Evolutionary conservation across 2,329 filamentous ascomycete species (phyloP).

Genomic region (Cladophialophora yegresii): DNA sequence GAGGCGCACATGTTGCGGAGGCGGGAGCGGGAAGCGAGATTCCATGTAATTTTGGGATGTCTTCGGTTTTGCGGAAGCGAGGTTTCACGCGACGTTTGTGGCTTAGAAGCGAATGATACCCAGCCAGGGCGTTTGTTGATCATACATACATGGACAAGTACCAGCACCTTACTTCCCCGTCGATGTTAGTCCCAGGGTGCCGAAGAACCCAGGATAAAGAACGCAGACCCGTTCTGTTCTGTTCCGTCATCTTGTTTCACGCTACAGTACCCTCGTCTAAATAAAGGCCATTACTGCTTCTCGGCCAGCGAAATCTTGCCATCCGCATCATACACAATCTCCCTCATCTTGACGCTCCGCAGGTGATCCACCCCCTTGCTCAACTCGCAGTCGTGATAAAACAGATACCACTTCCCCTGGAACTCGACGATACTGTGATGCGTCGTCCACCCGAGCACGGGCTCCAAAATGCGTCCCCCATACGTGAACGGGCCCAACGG

Average conservation of each 20-base stretch:
- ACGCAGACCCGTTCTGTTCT: too few species aligned
- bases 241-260: background rate
- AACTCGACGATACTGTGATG: conserved; percentile 79
- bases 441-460: conserved; percentile 78
- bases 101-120: too few species aligned
- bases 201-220: too few species aligned
- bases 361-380: conserved; percentile 70
- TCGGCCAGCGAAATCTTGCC: conserved; percentile 26
- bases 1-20: background rate
- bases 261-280: background rate
- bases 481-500: conserved; percentile 75
- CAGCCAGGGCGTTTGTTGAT: too few species aligned
- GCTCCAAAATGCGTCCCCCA: conserved; percentile 69
- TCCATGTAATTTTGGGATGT: too few species aligned
- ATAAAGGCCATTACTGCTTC: conserved; percentile 21
- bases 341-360: conserved; percentile 71
- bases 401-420: conserved; percentile 69
- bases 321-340: conserved; percentile 52
- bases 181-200: too few species aligned
- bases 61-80: too few species aligned
- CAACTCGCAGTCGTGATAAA: conserved; percentile 73
- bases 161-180: too few species aligned
- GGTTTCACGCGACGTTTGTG: too few species aligned
- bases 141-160: too few species aligned
- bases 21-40: too few species aligned